A percentile compares a stretch with the other conserved stretches of the same genome.
Conservation (phyloP, 148 eudicot genomes). For the Rhododendron mucronatum region DNA sequence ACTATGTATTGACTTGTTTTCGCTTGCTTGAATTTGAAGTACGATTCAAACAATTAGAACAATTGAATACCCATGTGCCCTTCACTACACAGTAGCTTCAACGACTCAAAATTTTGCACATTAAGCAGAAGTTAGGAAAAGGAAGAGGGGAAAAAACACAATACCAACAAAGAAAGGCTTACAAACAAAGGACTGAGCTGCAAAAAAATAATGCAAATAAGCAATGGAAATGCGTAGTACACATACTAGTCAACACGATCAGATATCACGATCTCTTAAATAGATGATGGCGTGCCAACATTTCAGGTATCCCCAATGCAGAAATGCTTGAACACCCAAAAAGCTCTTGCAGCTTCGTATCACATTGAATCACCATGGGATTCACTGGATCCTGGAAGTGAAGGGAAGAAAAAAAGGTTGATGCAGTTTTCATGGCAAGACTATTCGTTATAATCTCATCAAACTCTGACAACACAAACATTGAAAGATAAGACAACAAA, state of each 20-base stretch:
- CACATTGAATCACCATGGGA: slow-evolving; percentile 49
- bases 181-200: neutral
- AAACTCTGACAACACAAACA: neutral
- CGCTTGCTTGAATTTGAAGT: neutral
- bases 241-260: slow-evolving; percentile 45
- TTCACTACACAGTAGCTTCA: neutral
- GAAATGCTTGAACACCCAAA: slow-evolving; percentile 67
- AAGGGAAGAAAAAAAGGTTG: neutral
- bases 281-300: slow-evolving; percentile 64
- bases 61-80: neutral
- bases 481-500: neutral
- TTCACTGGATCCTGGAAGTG: slow-evolving; percentile 57
- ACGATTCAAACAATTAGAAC: neutral
- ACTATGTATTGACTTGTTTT: neutral
- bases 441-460: neutral
- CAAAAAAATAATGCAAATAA: neutral
- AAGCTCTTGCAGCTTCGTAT: slow-evolving; percentile 70
- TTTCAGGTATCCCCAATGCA: slow-evolving; percentile 53
- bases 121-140: neutral
- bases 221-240: neutral
- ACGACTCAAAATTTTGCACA: neutral
- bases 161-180: neutral
- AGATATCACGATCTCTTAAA: slow-evolving; percentile 47
- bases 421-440: neutral
- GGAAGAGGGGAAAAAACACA: neutral